Percentiles rank a stretch among this genome's conserved stretches.
phyloP scores from a whole-genome alignment of 192 early-diverging fungal species.

The Coemansia nantahalensis region DNA sequence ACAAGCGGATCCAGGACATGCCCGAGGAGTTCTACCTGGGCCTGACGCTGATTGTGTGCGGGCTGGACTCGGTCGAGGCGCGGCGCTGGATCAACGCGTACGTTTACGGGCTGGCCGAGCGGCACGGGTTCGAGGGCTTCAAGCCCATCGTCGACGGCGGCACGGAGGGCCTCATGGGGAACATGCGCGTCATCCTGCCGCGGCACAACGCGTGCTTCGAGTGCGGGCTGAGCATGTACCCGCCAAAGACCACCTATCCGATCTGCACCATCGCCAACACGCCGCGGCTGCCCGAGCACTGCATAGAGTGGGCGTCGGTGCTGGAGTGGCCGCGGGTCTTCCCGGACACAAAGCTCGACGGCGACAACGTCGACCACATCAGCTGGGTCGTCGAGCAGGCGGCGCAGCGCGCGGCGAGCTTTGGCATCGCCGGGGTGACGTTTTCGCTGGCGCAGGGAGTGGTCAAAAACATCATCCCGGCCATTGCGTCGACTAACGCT shows the following conservation, averaged over 20 bases:
- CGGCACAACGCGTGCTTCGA: slow-evolving; percentile 89
- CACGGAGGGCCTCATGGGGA: slow-evolving; percentile 96
- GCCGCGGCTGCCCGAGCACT: slow-evolving; percentile 95
- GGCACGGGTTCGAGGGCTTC: slow-evolving; percentile 68
- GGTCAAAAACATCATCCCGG: slow-evolving; percentile 98
- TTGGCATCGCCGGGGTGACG: slow-evolving; percentile 84
- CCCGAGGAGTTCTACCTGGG: slow-evolving; percentile 88
- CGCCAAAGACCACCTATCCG: slow-evolving; percentile 84
- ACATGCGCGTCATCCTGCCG: slow-evolving; percentile 89
- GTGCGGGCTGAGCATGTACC: slow-evolving; percentile 91
- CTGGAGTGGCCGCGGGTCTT: slow-evolving; percentile 89
- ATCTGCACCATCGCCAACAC: slow-evolving; percentile 99
- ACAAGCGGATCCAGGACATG: slow-evolving; percentile 95
- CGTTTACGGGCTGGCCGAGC: slow-evolving; percentile 70
- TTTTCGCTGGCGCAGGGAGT: slow-evolving; percentile 93
- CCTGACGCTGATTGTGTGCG: slow-evolving; percentile 88
- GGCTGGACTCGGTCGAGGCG: slow-evolving; percentile 93
- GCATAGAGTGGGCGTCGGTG: slow-evolving; percentile 94
- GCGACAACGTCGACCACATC: slow-evolving; percentile 75
- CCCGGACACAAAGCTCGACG: slow-evolving; percentile 73
- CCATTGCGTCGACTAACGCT: slow-evolving; percentile 90
- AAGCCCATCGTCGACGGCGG: slow-evolving; percentile 95
- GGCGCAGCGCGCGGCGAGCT: slow-evolving; percentile 66
- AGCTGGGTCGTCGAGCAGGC: slow-evolving; percentile 72
- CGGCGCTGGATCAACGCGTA: slow-evolving; percentile 97